Conservation (phyloP, 257 asterid species). For the Linaria vulgaris region DNA sequence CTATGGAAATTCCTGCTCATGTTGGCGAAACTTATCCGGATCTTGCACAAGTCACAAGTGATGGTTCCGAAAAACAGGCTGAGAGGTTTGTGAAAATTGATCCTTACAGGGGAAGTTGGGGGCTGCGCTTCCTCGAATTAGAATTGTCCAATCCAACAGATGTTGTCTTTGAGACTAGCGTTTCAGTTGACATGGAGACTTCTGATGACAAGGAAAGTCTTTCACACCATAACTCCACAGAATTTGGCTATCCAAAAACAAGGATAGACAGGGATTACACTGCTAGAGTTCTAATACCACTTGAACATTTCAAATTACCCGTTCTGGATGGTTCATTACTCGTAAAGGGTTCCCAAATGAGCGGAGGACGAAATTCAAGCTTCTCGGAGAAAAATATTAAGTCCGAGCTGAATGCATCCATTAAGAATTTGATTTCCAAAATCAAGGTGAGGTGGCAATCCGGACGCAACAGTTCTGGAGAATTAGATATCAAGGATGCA, state of each 20-base stretch:
- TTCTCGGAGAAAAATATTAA: constrained; percentile 79
- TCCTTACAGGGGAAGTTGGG: constrained; percentile 99
- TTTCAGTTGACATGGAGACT: constrained; percentile 73
- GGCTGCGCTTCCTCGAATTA: constrained; percentile 90
- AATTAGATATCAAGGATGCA: constrained; percentile 87
- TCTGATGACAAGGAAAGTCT: constrained; percentile 38
- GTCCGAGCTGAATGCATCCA: constrained; percentile 81
- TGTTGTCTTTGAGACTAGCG: constrained; percentile 87
- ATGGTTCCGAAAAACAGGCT: constrained; percentile 51
- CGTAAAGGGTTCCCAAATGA: constrained; percentile 44
- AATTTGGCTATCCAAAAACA: constrained; percentile 74
- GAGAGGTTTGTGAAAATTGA: constrained; percentile 88
- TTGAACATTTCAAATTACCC: constrained; percentile 92
- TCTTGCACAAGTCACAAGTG: constrained; percentile 35
- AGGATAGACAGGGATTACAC: constrained; percentile 94
- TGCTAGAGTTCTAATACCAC: constrained; percentile 89
- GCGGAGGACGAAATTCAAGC: constrained; percentile 55
- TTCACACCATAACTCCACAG: constrained; percentile 32
- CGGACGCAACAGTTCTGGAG: constrained; percentile 98
- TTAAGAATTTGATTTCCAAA: constrained; percentile 74
- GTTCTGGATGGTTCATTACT: constrained; percentile 89
- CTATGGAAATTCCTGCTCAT: constrained; percentile 97
- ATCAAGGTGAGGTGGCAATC: constrained; percentile 98
- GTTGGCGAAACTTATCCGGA: constrained; percentile 65
- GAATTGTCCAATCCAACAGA: constrained; percentile 96